These are phyloP conservation scores for Amanita pallidorosea DNA, from an alignment of 768 basidiomycete species.

Conservation along the genomic window DNA sequence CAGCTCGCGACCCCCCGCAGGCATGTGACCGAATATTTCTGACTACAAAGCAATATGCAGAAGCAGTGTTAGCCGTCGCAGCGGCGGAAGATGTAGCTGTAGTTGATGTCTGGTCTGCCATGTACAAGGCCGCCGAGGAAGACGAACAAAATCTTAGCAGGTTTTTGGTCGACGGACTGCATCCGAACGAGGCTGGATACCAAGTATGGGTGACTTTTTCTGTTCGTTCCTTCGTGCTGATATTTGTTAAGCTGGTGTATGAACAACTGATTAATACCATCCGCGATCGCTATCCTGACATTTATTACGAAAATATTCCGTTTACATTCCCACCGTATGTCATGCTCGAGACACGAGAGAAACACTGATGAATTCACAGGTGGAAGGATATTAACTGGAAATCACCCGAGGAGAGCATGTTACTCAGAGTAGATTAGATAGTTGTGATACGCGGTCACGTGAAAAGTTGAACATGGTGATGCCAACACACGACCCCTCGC, in stretches of 20 bases:
- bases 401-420: neutral
- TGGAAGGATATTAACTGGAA: slow-evolving; percentile 21
- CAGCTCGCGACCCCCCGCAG: slow-evolving; percentile 36
- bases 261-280: slow-evolving; percentile 51
- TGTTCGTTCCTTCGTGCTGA: neutral
- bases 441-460: slow-evolving; percentile 29
- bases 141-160: slow-evolving; percentile 38
- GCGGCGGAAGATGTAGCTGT: slow-evolving; percentile 42
- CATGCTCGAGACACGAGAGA: slow-evolving; percentile 1
- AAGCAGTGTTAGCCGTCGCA: slow-evolving; percentile 56
- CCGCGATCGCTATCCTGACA: slow-evolving; percentile 46
- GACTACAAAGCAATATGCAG: slow-evolving; percentile 56
- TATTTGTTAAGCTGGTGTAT: slow-evolving; percentile 46
- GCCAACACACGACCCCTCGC: slow-evolving; percentile 5
- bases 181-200: slow-evolving; percentile 70
- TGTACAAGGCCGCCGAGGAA: slow-evolving; percentile 69
- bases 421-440: neutral
- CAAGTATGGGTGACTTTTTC: slow-evolving; percentile 30
- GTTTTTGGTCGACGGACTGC: slow-evolving; percentile 69
- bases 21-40: slow-evolving; percentile 52
- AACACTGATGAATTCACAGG: slow-evolving; percentile 6
- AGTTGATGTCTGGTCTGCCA: slow-evolving; percentile 61
- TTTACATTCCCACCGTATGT: slow-evolving; percentile 54
- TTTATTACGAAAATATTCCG: slow-evolving; percentile 53
- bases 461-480: slow-evolving; percentile 40